Evolutionary conservation across 2,329 filamentous ascomycete species (phyloP), one percentile per base, ranked within the genome.

Genomic region (Ophiocordyceps australis): DNA sequence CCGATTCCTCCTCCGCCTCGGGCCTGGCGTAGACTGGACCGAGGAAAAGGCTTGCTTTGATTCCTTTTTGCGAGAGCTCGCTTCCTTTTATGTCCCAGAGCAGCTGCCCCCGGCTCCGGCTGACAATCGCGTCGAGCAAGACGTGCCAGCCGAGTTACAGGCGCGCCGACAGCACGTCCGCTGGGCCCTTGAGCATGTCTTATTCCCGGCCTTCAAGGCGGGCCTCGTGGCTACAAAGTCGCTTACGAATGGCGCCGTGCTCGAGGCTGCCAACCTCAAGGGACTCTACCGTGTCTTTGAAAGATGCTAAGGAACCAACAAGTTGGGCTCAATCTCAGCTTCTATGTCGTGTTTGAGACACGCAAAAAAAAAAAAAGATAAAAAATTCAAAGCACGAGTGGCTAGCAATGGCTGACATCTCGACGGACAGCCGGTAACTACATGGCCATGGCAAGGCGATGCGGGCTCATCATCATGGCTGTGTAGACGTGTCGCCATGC

Each of bases 201-300:
- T 98, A 29, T 95, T 98, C 38, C 89, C 89, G 1, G 81, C 83
- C 1, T 80, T 94, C 42, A 81, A 82, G 46, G 61, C 76, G 5
- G 63, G 83, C 30, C 52, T 98, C 24, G 70, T 95, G 29, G 85
- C 81, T 13, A 94, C 89, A 7, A 75, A 67, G 35, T 61, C 65
- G 5, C 52, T 95, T 39, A 67, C 91, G 52, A 69, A 73, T 26
- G 77, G 72, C 1, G 65, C 59, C 7, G 70, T 93, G 9, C 55
- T 92, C 24, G 86, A 98, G 50, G 71, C 93, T 25, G 86, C 89
- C 3, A 82, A 91, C 52, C 50, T 95, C 31, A 95, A 93, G 49
- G 83, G 85, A 0, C 46, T 98, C 30, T 98, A 98, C 49, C 62
- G 80, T 23, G 85, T 95, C 3, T 98, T 98, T 59, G 89, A 98